Evolutionary conservation across 495 filamentous ascomycete genomes (phyloP), one percentile per base, ranked within the genome.

Genomic region (Rusavskia elegans): DNA sequence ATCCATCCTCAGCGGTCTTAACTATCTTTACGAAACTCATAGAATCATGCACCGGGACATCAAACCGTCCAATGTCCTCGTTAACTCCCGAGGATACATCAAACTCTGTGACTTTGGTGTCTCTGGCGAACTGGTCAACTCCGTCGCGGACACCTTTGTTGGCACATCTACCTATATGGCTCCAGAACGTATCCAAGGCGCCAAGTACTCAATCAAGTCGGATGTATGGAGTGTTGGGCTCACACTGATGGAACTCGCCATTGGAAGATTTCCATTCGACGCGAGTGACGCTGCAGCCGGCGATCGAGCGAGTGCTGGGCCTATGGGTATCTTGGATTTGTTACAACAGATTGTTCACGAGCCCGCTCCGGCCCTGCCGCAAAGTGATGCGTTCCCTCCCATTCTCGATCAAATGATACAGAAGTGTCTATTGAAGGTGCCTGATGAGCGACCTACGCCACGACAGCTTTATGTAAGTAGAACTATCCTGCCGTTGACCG

Each of bases 141-240:
- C 90, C 11, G 85, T 98, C 51, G 92, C 92, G 49, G 87, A 96
- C 65, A 98, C 92, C 1, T 98, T 98, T 57, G 92, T 98, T 8
- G 92, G 92, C 25, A 98, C 92, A 7, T 95, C 89, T 5, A 98
- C 92, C 46, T 98, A 97, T 68, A 98, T 98, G 92, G 92, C 92
- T 0, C 92, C 92, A 0, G 92, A 98, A 67, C 82, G 92, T 63
- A 98, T 98, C 55, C 87, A 95, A 62, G 92, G 92, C 30, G 86
- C 89, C 49, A 86, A 87, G 55, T 98, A 98, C 66, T 95, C 90
- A 0, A 90, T 98, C 57, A 96, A 95, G 65, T 95, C 89, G 4
- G 92, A 98, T 59, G 92, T 98, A 3, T 98, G 92, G 92, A 94
- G 87, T 76, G 87, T 97, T 57, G 92, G 93, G n/a, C 69, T 98